Conservation (phyloP, 2,329 filamentous ascomycete genomes). For the Colletotrichum liriopes region DNA sequence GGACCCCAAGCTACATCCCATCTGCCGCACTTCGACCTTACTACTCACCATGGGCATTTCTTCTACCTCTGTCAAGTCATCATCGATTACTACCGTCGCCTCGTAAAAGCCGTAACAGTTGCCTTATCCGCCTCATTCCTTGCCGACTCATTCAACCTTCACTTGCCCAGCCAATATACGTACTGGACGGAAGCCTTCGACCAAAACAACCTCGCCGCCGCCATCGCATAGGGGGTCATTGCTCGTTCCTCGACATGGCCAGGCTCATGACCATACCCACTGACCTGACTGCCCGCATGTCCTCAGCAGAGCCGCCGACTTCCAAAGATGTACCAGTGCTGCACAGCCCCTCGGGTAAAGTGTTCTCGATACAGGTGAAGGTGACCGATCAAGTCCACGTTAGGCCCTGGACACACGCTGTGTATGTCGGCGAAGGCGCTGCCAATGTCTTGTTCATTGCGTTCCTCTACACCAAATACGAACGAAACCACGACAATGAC, state of each 20-base stretch:
- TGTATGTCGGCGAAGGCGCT: slow-evolving; percentile 77
- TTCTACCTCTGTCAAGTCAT: slow-evolving; percentile 12
- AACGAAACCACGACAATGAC: slow-evolving; percentile 2
- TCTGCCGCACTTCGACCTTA: not conserved
- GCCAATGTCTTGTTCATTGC: slow-evolving; percentile 81
- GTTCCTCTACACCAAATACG: not conserved
- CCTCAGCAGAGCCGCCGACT: slow-evolving; percentile 2
- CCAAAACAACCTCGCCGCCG: not conserved
- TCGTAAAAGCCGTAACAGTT: not conserved
- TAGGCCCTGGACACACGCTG: slow-evolving; percentile 43
- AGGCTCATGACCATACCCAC: slow-evolving; percentile 10
- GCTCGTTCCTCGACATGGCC: slow-evolving; percentile 5
- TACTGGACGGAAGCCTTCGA: not conserved
- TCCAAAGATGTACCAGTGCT: slow-evolving; percentile 7
- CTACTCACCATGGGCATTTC: slow-evolving; percentile 21
- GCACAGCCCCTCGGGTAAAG: slow-evolving; percentile 17
- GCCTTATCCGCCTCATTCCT: not conserved
- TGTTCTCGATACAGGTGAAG: slow-evolving; percentile 10
- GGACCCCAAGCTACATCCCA: not conserved
- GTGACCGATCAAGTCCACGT: slow-evolving; percentile 23
- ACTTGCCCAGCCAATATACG: not conserved
- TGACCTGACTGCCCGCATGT: not conserved
- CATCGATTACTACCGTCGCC: slow-evolving; percentile 12
- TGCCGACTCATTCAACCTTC: not conserved
- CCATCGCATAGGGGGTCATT: not conserved